Conservation (phyloP, 306 rosid genomes). For the Citrullus amarus region DNA sequence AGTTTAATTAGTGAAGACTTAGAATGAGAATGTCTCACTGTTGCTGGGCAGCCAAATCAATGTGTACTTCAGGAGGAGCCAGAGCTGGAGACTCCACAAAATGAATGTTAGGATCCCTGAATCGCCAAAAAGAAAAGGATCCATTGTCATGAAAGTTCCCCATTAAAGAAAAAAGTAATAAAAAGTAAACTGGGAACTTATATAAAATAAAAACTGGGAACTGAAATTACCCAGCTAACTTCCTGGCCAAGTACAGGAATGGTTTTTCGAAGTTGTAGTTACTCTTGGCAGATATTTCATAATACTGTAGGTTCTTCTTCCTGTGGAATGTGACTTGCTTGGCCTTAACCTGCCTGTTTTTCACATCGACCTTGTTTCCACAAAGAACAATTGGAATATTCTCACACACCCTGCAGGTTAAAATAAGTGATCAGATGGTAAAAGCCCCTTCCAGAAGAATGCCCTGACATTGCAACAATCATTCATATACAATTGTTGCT, state of each 20-base stretch:
- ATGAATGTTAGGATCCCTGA: slow-evolving; percentile 49
- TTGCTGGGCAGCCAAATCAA: slow-evolving; percentile 49
- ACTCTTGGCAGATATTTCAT: slow-evolving; percentile 78
- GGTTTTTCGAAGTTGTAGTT: slow-evolving; percentile 78
- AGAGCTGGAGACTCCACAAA: slow-evolving; percentile 79
- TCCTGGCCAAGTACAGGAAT: slow-evolving; percentile 63
- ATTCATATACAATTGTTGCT: neutral
- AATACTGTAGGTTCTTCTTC: slow-evolving; percentile 75
- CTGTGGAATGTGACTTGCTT: slow-evolving; percentile 79
- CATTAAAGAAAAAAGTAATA: neutral
- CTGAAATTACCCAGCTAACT: slow-evolving; percentile 55
- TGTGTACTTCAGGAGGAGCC: slow-evolving; percentile 66
- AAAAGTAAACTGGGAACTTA: neutral
- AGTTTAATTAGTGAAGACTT: neutral
- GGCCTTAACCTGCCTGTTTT: slow-evolving; percentile 73
- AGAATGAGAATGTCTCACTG: neutral
- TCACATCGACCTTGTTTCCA: slow-evolving; percentile 81
- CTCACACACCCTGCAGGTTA: slow-evolving; percentile 49
- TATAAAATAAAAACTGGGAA: neutral
- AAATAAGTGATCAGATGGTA: neutral
- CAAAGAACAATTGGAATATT: slow-evolving; percentile 72
- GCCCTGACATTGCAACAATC: neutral
- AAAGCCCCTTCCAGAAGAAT: neutral
- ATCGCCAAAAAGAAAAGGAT: neutral
- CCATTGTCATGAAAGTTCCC: neutral